Evolutionary conservation across 2,329 filamentous ascomycete species (phyloP).

Genomic region (Ascomycota sp.): DNA sequence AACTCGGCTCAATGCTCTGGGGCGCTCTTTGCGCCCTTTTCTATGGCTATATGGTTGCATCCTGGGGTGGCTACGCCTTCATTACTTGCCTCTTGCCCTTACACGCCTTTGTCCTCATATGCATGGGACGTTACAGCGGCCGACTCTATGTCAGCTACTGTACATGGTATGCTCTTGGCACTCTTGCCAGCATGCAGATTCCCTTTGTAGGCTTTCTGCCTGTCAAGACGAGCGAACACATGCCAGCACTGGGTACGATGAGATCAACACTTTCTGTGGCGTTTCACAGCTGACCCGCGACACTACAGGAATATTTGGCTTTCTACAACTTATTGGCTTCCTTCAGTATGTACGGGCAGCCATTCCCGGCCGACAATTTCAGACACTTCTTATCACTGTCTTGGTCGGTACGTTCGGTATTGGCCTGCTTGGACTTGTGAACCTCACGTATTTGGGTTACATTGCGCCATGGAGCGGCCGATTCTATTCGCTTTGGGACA

Average conservation of each 20-base stretch:
- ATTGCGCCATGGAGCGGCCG: slow-evolving; percentile 96
- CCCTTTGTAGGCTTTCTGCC: slow-evolving; percentile 96
- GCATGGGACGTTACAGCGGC: slow-evolving; percentile 91
- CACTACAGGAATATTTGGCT: slow-evolving; percentile 65
- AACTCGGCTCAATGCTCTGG: slow-evolving; percentile 93
- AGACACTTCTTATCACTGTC: slow-evolving; percentile 63
- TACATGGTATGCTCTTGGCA: slow-evolving; percentile 93
- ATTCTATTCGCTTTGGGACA: slow-evolving; percentile 99
- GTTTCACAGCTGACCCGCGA: slow-evolving; percentile 4
- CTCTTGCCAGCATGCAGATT: slow-evolving; percentile 96
- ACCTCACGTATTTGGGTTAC: slow-evolving; percentile 72
- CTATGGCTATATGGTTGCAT: slow-evolving; percentile 99
- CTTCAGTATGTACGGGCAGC: slow-evolving; percentile 80
- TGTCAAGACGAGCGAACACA: slow-evolving; percentile 93
- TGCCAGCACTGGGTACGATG: slow-evolving; percentile 67
- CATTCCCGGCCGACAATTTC: slow-evolving; percentile 81
- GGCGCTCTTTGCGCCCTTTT: slow-evolving; percentile 84
- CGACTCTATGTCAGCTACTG: slow-evolving; percentile 92
- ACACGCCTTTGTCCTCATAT: slow-evolving; percentile 81
- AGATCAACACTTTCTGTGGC: background rate
- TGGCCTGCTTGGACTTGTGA: slow-evolving; percentile 55
- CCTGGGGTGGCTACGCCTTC: slow-evolving; percentile 99
- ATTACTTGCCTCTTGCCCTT: slow-evolving; percentile 94
- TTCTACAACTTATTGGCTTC: slow-evolving; percentile 82
- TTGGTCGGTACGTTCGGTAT: slow-evolving; percentile 56